phyloP scores from a whole-genome alignment of 139 green algal genomes.

The Desmodesmus armatus region DNA sequence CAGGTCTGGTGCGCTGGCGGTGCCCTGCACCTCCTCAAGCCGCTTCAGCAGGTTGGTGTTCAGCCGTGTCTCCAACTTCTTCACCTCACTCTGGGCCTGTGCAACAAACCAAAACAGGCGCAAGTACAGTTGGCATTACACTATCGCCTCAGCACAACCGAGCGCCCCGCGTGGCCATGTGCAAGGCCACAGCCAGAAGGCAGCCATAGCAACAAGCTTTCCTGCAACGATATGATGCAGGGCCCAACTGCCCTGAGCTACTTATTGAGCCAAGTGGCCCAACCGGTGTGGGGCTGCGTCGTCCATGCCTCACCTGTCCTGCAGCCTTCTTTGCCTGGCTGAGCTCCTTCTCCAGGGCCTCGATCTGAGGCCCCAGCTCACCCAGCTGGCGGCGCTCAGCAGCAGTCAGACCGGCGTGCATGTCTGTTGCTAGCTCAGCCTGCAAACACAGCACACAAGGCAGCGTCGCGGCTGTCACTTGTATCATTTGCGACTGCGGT shows the following conservation, averaged over 20 bases:
- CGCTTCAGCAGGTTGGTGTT: constrained; percentile 49
- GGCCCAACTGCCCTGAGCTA: too few species aligned
- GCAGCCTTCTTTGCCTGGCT: neutral
- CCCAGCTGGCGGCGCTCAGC: constrained; percentile 22
- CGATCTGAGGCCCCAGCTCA: constrained; percentile 29
- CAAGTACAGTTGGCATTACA: too few species aligned
- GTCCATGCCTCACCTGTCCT: neutral
- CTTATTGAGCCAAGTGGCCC: too few species aligned
- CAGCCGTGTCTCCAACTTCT: constrained; percentile 13
- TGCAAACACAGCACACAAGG: too few species aligned
- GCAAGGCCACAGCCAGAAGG: neutral
- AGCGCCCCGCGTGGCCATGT: too few species aligned
- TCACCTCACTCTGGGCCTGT: constrained; percentile 29
- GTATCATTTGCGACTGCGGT: too few species aligned
- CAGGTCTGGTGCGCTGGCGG: neutral
- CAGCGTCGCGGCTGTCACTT: too few species aligned
- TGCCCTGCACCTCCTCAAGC: constrained; percentile 23
- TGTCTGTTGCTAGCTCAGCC: constrained; percentile 35
- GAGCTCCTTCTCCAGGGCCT: neutral
- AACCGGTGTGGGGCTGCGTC: too few species aligned
- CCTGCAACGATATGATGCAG: too few species aligned
- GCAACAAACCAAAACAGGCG: neutral
- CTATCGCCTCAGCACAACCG: too few species aligned
- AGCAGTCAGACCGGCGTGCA: constrained; percentile 19
- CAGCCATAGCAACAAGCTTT: too few species aligned